phyloP scores from a whole-genome alignment of 2,329 filamentous ascomycete species.

The Aspergillus hiratsukae region DNA sequence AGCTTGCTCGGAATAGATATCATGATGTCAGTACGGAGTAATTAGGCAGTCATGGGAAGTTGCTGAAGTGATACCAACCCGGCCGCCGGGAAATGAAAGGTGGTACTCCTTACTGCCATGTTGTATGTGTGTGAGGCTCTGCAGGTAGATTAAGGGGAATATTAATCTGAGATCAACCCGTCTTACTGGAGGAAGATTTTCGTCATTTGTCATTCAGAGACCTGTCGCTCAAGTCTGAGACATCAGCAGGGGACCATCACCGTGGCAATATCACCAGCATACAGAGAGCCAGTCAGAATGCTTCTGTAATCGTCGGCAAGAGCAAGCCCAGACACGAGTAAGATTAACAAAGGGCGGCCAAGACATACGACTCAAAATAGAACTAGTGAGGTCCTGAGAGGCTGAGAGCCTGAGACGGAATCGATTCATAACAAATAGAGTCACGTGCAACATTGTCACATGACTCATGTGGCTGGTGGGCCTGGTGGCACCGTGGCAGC shows the following conservation, averaged over 20 bases:
- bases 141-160: not conserved
- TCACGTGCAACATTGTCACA: too few relatives aligned
- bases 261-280: not conserved
- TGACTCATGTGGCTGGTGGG: too few relatives aligned
- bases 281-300: not conserved
- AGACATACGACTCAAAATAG: not conserved
- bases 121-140: not conserved
- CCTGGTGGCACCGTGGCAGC: too few relatives aligned
- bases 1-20: not conserved
- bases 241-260: not conserved
- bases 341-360: not conserved
- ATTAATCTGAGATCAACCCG: not conserved
- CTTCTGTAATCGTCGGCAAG: not conserved
- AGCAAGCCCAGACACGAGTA: not conserved
- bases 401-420: too few relatives aligned
- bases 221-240: not conserved
- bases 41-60: not conserved
- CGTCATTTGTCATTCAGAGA: not conserved
- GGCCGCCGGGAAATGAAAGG: not conserved
- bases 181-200: not conserved
- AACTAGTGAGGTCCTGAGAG: too few relatives aligned
- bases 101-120: not conserved
- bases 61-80: not conserved
- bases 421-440: too few relatives aligned
- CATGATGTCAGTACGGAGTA: not conserved